Percentiles rank a stretch among this genome's conserved stretches.
These are phyloP conservation scores for Euphorbia tirucalli DNA, from an alignment of 345 rosid genomes.

Conservation along the genomic window DNA sequence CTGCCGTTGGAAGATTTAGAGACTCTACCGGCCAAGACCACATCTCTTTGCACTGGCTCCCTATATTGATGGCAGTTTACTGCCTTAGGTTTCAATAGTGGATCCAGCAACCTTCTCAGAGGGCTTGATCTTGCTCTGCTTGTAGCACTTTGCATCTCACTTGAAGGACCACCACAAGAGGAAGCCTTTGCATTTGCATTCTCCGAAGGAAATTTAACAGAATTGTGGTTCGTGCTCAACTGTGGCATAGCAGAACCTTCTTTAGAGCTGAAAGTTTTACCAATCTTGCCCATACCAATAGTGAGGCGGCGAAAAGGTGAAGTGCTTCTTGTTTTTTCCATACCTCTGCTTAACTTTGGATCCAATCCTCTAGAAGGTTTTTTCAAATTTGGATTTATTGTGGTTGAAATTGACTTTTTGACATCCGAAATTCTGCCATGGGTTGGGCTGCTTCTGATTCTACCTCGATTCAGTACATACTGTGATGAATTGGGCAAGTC, in stretches of 20 bases:
- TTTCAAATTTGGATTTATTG: conserved; percentile 9
- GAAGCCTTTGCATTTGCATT: conserved; percentile 40
- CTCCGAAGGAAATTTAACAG: conserved; percentile 42
- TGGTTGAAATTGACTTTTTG: conserved; percentile 21
- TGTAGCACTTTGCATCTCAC: conserved; percentile 34
- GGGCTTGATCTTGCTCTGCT: conserved; percentile 72
- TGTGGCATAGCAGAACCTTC: conserved; percentile 39
- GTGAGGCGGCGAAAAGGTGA: conserved; percentile 74
- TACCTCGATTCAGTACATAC: conserved; percentile 32
- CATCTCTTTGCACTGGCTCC: conserved; percentile 42
- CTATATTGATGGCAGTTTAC: conserved; percentile 34
- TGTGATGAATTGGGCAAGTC: conserved; percentile 34
- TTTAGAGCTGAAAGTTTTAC: conserved; percentile 48
- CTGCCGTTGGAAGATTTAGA: conserved; percentile 17
- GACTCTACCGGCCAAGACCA: conserved; percentile 31
- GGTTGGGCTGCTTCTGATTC: conserved; percentile 29
- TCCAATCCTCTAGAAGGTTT: conserved; percentile 31
- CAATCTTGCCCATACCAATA: conserved; percentile 50
- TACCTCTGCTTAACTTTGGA: conserved; percentile 30
- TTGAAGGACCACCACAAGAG: conserved; percentile 31
- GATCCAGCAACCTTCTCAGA: conserved; percentile 77
- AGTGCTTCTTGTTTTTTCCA: conserved; percentile 63
- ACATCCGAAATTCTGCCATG: conserved; percentile 32
- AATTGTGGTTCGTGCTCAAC: conserved; percentile 27
- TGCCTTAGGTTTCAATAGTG: conserved; percentile 62